Evolutionary conservation across 2,329 filamentous ascomycete species (phyloP).

Genomic region (Tolypocladium guangdongense): DNA sequence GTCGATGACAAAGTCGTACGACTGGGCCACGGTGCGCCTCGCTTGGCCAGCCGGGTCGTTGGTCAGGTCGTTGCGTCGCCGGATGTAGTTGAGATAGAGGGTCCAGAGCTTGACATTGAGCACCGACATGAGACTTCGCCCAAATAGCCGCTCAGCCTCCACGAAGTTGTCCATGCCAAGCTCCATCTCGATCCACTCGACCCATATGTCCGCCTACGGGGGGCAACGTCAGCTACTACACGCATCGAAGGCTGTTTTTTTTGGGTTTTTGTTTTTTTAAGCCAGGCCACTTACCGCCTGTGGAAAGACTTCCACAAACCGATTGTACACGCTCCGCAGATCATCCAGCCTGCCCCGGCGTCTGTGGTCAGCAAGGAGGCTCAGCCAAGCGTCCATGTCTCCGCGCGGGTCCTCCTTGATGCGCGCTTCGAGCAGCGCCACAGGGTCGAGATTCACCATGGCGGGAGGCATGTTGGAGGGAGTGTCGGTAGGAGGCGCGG

Average conservation of each 20-base stretch:
- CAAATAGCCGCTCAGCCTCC: constrained; percentile 74
- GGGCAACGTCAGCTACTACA: constrained; percentile 14
- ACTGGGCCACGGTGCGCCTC: constrained; percentile 68
- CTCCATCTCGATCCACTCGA: constrained; percentile 81
- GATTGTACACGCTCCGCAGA: constrained; percentile 67
- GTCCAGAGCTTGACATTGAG: constrained; percentile 85
- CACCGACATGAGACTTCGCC: constrained; percentile 64
- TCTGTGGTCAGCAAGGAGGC: constrained; percentile 75
- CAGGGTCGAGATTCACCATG: constrained; percentile 48
- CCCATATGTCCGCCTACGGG: constrained; percentile 80
- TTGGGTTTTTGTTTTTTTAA: too few relatives aligned
- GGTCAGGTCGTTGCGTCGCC: constrained; percentile 72
- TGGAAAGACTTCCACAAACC: constrained; percentile 82
- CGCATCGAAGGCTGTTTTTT: too few relatives aligned
- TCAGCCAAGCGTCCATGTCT: constrained; percentile 85
- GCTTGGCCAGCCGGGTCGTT: constrained; percentile 69
- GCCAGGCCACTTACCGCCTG: constrained; percentile 62
- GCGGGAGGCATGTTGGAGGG: constrained; percentile 21
- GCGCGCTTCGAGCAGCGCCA: constrained; percentile 77
- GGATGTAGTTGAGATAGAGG: constrained; percentile 89
- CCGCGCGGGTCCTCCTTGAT: constrained; percentile 88
- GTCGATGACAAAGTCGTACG: constrained; percentile 86
- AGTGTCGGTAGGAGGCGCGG: constrained; percentile 11
- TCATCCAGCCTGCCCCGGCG: constrained; percentile 74
- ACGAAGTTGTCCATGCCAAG: constrained; percentile 73